These are phyloP conservation scores for Moesziomyces antarcticus DNA, from an alignment of 1,284 basidiomycete genomes.

Conservation along the genomic window DNA sequence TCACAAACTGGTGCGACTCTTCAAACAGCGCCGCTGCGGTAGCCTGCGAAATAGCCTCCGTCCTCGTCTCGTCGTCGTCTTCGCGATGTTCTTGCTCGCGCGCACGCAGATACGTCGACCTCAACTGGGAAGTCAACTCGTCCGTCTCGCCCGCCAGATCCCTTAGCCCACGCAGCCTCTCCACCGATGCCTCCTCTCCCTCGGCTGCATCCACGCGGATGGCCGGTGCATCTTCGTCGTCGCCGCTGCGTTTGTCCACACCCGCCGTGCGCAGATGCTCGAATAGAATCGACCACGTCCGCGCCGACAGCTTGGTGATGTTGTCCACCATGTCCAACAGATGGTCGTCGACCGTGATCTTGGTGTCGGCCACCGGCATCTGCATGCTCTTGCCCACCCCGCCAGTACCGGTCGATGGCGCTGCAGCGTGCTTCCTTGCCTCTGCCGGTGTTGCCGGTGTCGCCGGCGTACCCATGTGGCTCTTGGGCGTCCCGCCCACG, in stretches of 20 bases:
- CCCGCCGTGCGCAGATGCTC: slow-evolving; percentile 42
- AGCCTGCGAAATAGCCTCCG: slow-evolving; percentile 30
- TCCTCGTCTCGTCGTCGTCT: not conserved
- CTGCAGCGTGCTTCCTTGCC: slow-evolving; percentile 4
- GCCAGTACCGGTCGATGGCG: slow-evolving; percentile 19
- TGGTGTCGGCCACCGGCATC: slow-evolving; percentile 22
- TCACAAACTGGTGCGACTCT: slow-evolving; percentile 54
- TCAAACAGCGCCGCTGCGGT: slow-evolving; percentile 49
- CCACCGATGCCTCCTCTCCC: not conserved
- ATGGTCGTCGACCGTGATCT: slow-evolving; percentile 49
- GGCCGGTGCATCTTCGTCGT: not conserved
- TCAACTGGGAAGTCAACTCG: slow-evolving; percentile 40
- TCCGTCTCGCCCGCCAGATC: slow-evolving; percentile 35
- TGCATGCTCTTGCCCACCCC: slow-evolving; percentile 20
- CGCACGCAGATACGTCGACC: slow-evolving; percentile 39
- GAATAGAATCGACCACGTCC: slow-evolving; percentile 57
- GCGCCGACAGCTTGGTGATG: slow-evolving; percentile 53
- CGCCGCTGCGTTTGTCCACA: slow-evolving; percentile 6
- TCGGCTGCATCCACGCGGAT: not conserved
- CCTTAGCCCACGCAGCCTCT: slow-evolving; percentile 25
- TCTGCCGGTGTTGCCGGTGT: slow-evolving; percentile 18
- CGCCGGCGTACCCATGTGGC: slow-evolving; percentile 25
- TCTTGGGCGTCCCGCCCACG: slow-evolving; percentile 17
- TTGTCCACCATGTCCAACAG: slow-evolving; percentile 53
- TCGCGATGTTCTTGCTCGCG: slow-evolving; percentile 32